A percentile compares a stretch with the other conserved stretches of the same genome.
phyloP scores from a whole-genome alignment of 2,329 filamentous ascomycete genomes.

The Aureobasidium sp. region DNA sequence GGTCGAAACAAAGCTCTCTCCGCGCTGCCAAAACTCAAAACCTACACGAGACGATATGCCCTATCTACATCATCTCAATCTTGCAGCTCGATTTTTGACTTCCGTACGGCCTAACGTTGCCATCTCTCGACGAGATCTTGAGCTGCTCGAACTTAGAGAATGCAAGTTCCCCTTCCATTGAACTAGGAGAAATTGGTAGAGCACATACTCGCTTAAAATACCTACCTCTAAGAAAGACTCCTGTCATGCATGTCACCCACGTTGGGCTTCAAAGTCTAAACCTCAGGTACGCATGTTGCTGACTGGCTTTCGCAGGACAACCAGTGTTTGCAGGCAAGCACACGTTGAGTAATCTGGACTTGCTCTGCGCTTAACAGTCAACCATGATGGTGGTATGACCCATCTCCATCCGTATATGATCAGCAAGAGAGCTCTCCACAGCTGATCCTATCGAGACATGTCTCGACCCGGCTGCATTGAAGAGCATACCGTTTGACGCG shows the following conservation, averaged over 20 bases:
- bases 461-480: not conserved
- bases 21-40: not conserved
- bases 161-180: no score
- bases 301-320: not conserved
- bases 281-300: not conserved
- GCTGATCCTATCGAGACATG: not conserved
- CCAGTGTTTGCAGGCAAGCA: not conserved
- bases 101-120: not conserved
- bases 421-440: not conserved
- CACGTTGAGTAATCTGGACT: not conserved
- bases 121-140: not conserved
- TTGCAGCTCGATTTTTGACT: not conserved
- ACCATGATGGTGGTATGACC: not conserved
- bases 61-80: not conserved
- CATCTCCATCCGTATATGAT: not conserved
- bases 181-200: not conserved
- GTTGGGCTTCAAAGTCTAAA: not conserved
- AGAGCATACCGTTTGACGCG: not conserved
- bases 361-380: not conserved
- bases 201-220: not conserved
- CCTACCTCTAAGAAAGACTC: not conserved
- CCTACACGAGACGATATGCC: not conserved
- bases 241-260: slow-evolving; percentile 3
- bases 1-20: not conserved
- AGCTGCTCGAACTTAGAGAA: not conserved